A percentile compares a stretch with the other conserved stretches of the same genome.
Conservation (phyloP, 2,329 filamentous ascomycete genomes). For the Apiospora rasikravindrae region DNA sequence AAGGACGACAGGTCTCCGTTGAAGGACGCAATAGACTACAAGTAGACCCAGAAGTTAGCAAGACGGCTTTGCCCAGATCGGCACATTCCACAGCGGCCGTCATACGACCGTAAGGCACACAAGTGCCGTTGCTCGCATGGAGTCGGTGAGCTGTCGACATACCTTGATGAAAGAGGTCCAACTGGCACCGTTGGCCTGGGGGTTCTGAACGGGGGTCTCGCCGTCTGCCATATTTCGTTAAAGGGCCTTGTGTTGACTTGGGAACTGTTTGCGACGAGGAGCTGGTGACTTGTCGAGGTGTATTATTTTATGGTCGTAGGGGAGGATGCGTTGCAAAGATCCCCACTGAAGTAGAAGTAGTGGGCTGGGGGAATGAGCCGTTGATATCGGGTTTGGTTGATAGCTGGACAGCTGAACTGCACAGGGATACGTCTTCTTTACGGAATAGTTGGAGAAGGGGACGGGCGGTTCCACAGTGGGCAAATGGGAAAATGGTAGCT, state of each 20-base stretch:
- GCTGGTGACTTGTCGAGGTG: neutral
- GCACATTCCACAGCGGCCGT: constrained; percentile 11
- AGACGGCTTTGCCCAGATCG: constrained; percentile 8
- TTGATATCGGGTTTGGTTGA: neutral
- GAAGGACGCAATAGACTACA: constrained; percentile 42
- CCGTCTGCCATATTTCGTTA: neutral
- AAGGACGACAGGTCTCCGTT: constrained; percentile 58
- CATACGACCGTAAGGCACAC: neutral
- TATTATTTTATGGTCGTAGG: neutral
- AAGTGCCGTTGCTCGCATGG: neutral
- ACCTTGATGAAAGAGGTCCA: constrained; percentile 42
- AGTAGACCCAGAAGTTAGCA: neutral
- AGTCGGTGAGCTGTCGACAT: constrained; percentile 1
- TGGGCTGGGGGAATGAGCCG: constrained; percentile 8
- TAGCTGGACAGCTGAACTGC: neutral
- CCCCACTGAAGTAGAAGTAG: neutral
- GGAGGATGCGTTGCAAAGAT: constrained; percentile 6
- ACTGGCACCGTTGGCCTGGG: constrained; percentile 38
- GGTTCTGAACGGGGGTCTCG: constrained; percentile 28
- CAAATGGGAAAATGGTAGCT: neutral
- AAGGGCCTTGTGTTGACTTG: neutral
- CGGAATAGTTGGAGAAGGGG: constrained; percentile 2
- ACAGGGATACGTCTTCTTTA: constrained; percentile 3
- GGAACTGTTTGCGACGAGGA: neutral
- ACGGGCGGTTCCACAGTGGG: neutral